Percentiles rank a stretch among this genome's conserved stretches.
Conservation (phyloP, 208 protist species). For the Phytomonas serpens region DNA sequence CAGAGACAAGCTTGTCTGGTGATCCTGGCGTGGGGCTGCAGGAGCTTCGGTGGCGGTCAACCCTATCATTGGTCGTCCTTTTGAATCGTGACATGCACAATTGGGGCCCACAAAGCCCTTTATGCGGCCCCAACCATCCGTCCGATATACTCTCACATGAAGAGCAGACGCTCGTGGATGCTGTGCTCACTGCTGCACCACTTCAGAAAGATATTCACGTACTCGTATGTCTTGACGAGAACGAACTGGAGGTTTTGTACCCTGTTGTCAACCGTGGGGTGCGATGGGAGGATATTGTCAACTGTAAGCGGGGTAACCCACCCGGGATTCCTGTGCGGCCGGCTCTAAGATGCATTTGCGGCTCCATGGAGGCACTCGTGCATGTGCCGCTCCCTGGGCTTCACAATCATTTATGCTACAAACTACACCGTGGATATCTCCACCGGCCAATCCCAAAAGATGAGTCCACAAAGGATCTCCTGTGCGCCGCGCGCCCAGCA, state of each 20-base stretch:
- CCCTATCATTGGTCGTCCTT: conserved; percentile 39
- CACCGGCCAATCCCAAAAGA: background rate
- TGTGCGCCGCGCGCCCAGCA: conserved; percentile 3
- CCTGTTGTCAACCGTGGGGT: background rate
- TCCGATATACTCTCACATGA: conserved; percentile 36
- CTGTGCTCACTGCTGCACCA: conserved; percentile 41
- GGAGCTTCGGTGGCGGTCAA: conserved; percentile 3
- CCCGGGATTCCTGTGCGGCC: background rate
- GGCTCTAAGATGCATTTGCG: background rate
- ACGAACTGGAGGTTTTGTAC: conserved; percentile 12
- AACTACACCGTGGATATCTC: background rate
- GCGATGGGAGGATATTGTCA: background rate
- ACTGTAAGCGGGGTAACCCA: background rate
- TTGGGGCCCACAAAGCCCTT: conserved; percentile 45
- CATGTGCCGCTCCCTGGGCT: background rate
- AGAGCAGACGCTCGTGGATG: conserved; percentile 65
- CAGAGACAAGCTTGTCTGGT: background rate
- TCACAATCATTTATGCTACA: background rate
- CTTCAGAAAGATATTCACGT: conserved; percentile 41
- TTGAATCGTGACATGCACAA: conserved; percentile 27
- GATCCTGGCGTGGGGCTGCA: background rate
- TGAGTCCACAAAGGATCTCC: background rate
- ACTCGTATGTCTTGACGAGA: conserved; percentile 19
- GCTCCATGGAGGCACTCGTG: background rate
- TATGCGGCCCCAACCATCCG: conserved; percentile 56